A percentile compares a stretch with the other conserved stretches of the same genome.
phyloP scores from a whole-genome alignment of 495 filamentous ascomycete genomes.

The Xylona heveae region DNA sequence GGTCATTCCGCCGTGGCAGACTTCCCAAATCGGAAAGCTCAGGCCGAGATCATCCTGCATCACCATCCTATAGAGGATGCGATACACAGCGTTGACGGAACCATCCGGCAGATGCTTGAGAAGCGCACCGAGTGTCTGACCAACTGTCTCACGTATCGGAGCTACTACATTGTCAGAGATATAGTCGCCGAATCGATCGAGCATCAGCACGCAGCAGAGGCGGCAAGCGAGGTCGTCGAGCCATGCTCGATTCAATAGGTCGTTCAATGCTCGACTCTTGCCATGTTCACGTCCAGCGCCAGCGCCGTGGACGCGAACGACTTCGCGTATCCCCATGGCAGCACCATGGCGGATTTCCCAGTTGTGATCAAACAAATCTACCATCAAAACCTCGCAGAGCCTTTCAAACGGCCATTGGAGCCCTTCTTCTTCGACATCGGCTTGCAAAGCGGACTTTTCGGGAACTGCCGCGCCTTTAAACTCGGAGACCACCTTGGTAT shows the following conservation, averaged over 20 bases:
- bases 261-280: constrained; percentile 51
- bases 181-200: constrained; percentile 94
- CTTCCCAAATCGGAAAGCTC: constrained; percentile 61
- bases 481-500: constrained; percentile 80
- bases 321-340: constrained; percentile 83
- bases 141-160: constrained; percentile 86
- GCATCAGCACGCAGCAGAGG: constrained; percentile 84
- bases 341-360: constrained; percentile 98
- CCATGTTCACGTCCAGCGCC: constrained; percentile 68
- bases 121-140: constrained; percentile 82
- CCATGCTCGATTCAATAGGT: constrained; percentile 60
- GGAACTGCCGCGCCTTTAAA: constrained; percentile 51
- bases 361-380: constrained; percentile 80
- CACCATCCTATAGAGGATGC: constrained; percentile 64
- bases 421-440: constrained; percentile 53
- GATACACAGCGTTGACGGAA: constrained; percentile 64
- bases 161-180: constrained; percentile 93
- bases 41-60: constrained; percentile 69
- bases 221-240: constrained; percentile 84
- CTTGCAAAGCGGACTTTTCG: constrained; percentile 42
- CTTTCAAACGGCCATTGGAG: constrained; percentile 87
- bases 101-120: constrained; percentile 53
- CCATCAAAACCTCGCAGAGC: constrained; percentile 76
- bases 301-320: constrained; percentile 73
- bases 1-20: constrained; percentile 96